A percentile compares a stretch with the other conserved stretches of the same genome.
phyloP scores from a whole-genome alignment of 768 basidiomycete species.

The Trametes villosa region DNA sequence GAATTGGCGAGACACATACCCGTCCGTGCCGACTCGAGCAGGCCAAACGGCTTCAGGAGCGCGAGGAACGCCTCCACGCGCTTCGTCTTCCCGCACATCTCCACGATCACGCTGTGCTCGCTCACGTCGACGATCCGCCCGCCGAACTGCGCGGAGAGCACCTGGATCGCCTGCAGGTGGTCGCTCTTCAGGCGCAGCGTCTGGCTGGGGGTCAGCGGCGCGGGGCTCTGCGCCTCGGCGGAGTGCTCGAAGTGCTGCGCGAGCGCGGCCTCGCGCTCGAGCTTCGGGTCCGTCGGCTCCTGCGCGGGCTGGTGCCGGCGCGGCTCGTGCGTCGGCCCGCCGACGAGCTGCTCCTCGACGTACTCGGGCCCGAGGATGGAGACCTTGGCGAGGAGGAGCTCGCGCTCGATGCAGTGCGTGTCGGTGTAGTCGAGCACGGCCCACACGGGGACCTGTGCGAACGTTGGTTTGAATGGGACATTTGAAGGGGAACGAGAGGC shows the following conservation, averaged over 20 bases:
- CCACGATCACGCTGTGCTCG: slow-evolving; percentile 93
- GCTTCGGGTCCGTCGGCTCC: slow-evolving; percentile 47
- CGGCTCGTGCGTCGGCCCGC: slow-evolving; percentile 83
- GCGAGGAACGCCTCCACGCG: slow-evolving; percentile 93
- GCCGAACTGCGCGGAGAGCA: slow-evolving; percentile 85
- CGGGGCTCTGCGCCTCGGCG: slow-evolving; percentile 37
- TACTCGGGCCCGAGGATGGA: slow-evolving; percentile 98
- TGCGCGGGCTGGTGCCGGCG: slow-evolving; percentile 41
- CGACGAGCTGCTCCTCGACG: slow-evolving; percentile 86
- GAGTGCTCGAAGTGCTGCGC: slow-evolving; percentile 80
- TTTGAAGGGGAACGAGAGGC: not conserved
- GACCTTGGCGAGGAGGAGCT: slow-evolving; percentile 93
- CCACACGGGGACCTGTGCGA: slow-evolving; percentile 92
- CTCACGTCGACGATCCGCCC: slow-evolving; percentile 94
- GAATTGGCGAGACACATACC: slow-evolving; percentile 60
- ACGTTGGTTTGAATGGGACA: not conserved
- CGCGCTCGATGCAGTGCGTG: slow-evolving; percentile 88
- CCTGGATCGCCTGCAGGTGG: slow-evolving; percentile 85
- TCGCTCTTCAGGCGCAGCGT: slow-evolving; percentile 89
- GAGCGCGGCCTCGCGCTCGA: slow-evolving; percentile 71
- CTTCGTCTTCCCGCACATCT: slow-evolving; percentile 90
- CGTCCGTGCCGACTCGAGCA: slow-evolving; percentile 93
- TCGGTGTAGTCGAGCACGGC: slow-evolving; percentile 98
- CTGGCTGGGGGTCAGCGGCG: slow-evolving; percentile 64
- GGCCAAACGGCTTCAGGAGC: slow-evolving; percentile 91